Evolutionary conservation across 2,329 filamentous ascomycete species (phyloP), one percentile per base, ranked within the genome.

Genomic region (Coniochaeta ligniaria): DNA sequence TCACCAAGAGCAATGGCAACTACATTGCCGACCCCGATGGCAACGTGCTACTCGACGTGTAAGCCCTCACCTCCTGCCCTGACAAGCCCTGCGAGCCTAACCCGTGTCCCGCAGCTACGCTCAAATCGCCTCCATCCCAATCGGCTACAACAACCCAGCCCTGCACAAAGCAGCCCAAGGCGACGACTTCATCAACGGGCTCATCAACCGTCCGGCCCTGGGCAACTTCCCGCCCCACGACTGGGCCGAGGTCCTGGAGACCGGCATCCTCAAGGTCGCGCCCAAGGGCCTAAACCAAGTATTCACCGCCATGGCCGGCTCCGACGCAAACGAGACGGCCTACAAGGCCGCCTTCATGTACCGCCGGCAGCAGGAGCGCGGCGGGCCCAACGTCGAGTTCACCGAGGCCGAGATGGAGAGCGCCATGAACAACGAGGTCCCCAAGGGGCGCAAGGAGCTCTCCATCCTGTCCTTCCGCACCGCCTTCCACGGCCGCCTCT

Each of bases 331-430:
- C 78, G 93, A 96, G 79, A 90, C 91, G 36, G 93, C 93, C 50
- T 96, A 92, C 84, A 96, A 96, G 79, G 92, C 92, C 9, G 92
- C 93, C 57, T 96, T 96, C 79, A 96, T 96, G 88, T 96, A 89
- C 83, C 88, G 89, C 71, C 87, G 90, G 57, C 90, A 92, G 74
- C 82, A 86, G 64, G 85, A 95, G 76, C 90, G 93, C 63, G 92
- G 92, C 66, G 91, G 91, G 8, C 79, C 85, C 54, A 75, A 88
- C 41, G 89, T 88, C 60, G 90, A 94, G 61, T 96, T 96, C 79
- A 90, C 89, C 36, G 76, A 86, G 59, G 85, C 90, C 69, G 93
- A 96, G 75, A 80, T 93, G 62, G 72, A 78, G 55, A 87, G 85
- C 11, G 80, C 85, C 69, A 96, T 96, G 92, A 80, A 84, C 73